A percentile compares a stretch with the other conserved stretches of the same genome.
phyloP scores from a whole-genome alignment of 2,329 filamentous ascomycete species.

The Colletotrichum liriopes region DNA sequence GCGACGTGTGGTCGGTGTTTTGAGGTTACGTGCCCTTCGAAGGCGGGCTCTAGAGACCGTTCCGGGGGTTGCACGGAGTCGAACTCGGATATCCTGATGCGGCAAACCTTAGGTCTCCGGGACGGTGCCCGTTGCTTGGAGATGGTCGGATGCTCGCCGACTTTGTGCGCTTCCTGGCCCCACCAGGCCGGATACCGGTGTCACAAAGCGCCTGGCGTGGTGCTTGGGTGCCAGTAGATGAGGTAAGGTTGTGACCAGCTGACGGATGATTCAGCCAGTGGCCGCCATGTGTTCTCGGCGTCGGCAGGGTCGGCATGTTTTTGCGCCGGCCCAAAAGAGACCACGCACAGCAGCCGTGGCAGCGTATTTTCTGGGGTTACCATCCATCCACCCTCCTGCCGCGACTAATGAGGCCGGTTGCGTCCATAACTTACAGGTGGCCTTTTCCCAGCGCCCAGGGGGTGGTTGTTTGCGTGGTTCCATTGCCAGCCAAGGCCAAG shows the following conservation, averaged over 20 bases:
- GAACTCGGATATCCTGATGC: background rate
- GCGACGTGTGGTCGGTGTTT: background rate
- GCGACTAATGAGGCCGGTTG: conserved; percentile 3
- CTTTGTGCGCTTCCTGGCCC: conserved; percentile 33
- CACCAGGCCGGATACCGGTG: conserved; percentile 20
- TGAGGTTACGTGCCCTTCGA: background rate
- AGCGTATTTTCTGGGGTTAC: background rate
- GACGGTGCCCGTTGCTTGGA: background rate
- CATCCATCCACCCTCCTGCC: background rate
- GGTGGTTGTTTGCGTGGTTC: conserved; percentile 7
- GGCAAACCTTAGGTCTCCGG: background rate
- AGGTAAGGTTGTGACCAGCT: conserved; percentile 5
- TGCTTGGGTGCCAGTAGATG: conserved; percentile 3
- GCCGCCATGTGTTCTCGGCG: background rate
- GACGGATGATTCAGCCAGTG: background rate
- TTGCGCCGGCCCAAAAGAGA: conserved; percentile 2
- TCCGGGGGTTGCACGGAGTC: background rate
- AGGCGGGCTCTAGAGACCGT: background rate
- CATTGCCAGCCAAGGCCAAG: conserved; percentile 29
- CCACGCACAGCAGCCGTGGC: background rate
- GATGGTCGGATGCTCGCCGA: conserved; percentile 18
- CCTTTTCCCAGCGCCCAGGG: conserved; percentile 35
- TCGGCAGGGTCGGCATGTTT: conserved; percentile 24
- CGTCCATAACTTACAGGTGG: conserved; percentile 28
- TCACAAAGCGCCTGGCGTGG: background rate